Percentiles rank a stretch among this genome's conserved stretches.
These are phyloP conservation scores for Sisymbrium altissimum DNA, from an alignment of 345 rosid genomes.

Conservation along the genomic window DNA sequence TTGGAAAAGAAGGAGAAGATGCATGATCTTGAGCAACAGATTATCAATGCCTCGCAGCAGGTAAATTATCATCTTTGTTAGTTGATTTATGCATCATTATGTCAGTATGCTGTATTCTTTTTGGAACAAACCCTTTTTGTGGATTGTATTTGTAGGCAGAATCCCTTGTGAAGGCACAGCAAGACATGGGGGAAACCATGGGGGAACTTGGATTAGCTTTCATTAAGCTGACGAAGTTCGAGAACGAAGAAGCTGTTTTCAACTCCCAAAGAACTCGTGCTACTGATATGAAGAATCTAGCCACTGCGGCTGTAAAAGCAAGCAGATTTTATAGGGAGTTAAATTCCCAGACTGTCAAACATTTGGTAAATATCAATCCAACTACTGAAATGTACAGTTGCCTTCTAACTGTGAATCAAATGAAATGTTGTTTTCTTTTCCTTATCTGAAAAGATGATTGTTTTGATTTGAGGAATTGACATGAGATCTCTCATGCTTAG, in stretches of 20 bases:
- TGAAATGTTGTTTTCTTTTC: not conserved
- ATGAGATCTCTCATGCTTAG: not conserved
- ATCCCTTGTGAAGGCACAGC: conserved; percentile 87
- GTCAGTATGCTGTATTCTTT: not conserved
- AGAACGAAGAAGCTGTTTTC: conserved; percentile 82
- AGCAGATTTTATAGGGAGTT: conserved; percentile 89
- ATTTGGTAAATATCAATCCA: conserved; percentile 55
- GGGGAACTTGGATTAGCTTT: conserved; percentile 88
- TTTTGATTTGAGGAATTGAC: not conserved
- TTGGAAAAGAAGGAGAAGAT: conserved; percentile 80
- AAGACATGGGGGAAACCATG: conserved; percentile 97
- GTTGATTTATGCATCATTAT: not conserved
- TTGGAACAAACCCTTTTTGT: not conserved
- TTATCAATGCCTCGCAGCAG: conserved; percentile 92
- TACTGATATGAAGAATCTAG: conserved; percentile 32
- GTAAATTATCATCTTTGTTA: conserved; percentile 33
- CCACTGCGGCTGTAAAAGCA: conserved; percentile 88
- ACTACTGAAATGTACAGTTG: not conserved
- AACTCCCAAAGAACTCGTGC: conserved; percentile 75
- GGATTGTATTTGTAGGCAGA: conserved; percentile 56
- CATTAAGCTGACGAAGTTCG: conserved; percentile 84
- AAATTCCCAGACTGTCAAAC: conserved; percentile 86
- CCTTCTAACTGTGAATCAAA: not conserved
- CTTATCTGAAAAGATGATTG: not conserved
- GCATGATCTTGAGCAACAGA: conserved; percentile 81